phyloP scores from a whole-genome alignment of 2,329 filamentous ascomycete genomes.

The Chlorencoelia australis region DNA sequence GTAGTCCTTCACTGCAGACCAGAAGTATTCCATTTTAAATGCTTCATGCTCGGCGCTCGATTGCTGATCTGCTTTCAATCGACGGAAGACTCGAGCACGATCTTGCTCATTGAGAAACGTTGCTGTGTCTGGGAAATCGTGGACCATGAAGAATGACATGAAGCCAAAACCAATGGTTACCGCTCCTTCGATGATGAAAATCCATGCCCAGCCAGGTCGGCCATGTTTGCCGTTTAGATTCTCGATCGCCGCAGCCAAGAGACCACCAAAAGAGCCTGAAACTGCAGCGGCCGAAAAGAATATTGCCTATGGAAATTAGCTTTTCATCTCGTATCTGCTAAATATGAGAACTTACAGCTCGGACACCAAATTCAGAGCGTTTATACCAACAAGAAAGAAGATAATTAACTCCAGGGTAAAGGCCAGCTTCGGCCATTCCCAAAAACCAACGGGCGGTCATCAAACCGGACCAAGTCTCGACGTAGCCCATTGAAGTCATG shows the following conservation, averaged over 20 bases:
- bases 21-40: conserved; percentile 41
- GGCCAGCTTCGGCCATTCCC: conserved; percentile 62
- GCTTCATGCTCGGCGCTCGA: conserved; percentile 55
- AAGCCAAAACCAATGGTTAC: conserved; percentile 33
- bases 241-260: conserved; percentile 35
- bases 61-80: conserved; percentile 62
- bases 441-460: conserved; percentile 43
- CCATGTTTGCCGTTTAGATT: conserved; percentile 35
- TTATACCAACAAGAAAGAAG: conserved; percentile 74
- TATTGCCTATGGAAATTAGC: conserved; percentile 41
- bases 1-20: conserved; percentile 50
- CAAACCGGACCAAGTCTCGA: conserved; percentile 23
- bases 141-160: conserved; percentile 12
- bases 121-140: conserved; percentile 38
- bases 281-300: conserved; percentile 46
- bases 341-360: conserved; percentile 34
- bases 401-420: conserved; percentile 73
- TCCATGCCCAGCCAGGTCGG: conserved; percentile 37
- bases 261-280: conserved; percentile 39
- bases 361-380: conserved; percentile 46
- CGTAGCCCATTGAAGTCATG: conserved; percentile 45
- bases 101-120: conserved; percentile 40
- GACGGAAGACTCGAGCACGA: conserved; percentile 49
- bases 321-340: conserved; percentile 38
- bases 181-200: conserved; percentile 42